Percentiles rank a stretch among this genome's conserved stretches.
Conservation (phyloP, 441 rosid species). For the Arabidopsis lyrata region DNA sequence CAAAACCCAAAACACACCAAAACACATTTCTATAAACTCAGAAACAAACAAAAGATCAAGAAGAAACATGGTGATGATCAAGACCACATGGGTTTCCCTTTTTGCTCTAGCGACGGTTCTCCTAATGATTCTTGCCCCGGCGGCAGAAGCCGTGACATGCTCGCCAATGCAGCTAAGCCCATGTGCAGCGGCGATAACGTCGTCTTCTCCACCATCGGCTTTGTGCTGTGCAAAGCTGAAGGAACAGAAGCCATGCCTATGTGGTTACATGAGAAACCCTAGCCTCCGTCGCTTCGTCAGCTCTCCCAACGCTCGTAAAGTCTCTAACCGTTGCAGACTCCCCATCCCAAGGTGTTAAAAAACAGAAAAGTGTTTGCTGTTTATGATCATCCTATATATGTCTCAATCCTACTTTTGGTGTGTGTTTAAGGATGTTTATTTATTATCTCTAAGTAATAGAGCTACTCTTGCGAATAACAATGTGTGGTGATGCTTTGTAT, state of each 20-base stretch:
- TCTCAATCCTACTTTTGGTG: constrained; percentile 29
- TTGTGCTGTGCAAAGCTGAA: constrained; percentile 83
- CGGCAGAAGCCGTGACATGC: constrained; percentile 71
- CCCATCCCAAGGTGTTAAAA: constrained; percentile 56
- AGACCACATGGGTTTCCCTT: constrained; percentile 17
- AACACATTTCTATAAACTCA: constrained; percentile 31
- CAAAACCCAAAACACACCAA: constrained; percentile 31
- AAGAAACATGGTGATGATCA: constrained; percentile 37
- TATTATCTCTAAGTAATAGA: not conserved
- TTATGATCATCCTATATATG: constrained; percentile 14
- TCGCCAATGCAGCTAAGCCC: constrained; percentile 73
- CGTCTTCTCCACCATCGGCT: constrained; percentile 65
- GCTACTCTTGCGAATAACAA: constrained; percentile 33
- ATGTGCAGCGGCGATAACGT: constrained; percentile 74
- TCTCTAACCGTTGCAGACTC: constrained; percentile 72
- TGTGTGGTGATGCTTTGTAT: constrained; percentile 33
- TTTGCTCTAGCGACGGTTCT: constrained; percentile 20
- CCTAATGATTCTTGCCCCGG: constrained; percentile 30
- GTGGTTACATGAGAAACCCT: constrained; percentile 82
- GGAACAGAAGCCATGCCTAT: constrained; percentile 93
- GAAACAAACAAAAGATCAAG: constrained; percentile 11
- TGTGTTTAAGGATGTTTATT: constrained; percentile 27
- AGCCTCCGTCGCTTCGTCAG: constrained; percentile 65
- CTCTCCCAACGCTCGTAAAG: constrained; percentile 87
- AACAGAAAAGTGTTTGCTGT: constrained; percentile 6